Evolutionary conservation across 1,139 yeast genomes (phyloP).

Genomic region (Pichia sp.): DNA sequence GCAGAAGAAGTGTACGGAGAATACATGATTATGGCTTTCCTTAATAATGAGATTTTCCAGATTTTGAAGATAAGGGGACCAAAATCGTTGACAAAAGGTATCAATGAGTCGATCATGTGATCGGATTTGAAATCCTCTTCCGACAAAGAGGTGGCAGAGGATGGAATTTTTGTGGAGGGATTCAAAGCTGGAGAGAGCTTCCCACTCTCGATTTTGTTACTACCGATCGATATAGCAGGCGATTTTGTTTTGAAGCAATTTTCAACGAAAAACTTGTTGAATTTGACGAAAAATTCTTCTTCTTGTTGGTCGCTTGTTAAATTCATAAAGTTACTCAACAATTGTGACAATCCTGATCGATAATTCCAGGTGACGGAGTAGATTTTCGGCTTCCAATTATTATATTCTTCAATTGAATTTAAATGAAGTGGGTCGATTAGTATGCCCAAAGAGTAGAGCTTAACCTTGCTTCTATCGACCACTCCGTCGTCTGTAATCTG

Average conservation of each 20-base stretch:
- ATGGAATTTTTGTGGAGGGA: background rate
- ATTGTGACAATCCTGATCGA: constrained; percentile 41
- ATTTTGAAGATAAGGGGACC: constrained; percentile 74
- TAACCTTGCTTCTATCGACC: constrained; percentile 48
- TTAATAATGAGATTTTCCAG: constrained; percentile 64
- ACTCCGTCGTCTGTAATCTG: constrained; percentile 23
- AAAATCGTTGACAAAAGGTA: constrained; percentile 45
- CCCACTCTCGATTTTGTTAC: background rate
- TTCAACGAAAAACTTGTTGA: constrained; percentile 35
- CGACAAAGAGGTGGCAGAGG: constrained; percentile 2
- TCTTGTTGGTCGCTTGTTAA: constrained; percentile 22
- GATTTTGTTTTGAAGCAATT: constrained; percentile 14
- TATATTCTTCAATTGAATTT: constrained; percentile 11
- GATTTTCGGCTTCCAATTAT: constrained; percentile 50
- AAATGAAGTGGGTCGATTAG: constrained; percentile 43
- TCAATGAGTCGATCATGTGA: constrained; percentile 51
- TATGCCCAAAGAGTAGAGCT: constrained; percentile 64
- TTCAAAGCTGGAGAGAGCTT: background rate
- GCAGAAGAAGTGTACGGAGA: constrained; percentile 18
- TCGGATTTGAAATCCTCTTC: constrained; percentile 22
- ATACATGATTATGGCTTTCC: constrained; percentile 59
- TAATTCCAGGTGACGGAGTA: constrained; percentile 59
- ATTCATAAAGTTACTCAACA: constrained; percentile 41
- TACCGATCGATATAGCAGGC: background rate
- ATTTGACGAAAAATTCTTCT: constrained; percentile 17